Percentiles rank a stretch among this genome's conserved stretches.
Evolutionary conservation across 768 basidiomycete species (phyloP).

Genomic region (Hericium rajendrae): DNA sequence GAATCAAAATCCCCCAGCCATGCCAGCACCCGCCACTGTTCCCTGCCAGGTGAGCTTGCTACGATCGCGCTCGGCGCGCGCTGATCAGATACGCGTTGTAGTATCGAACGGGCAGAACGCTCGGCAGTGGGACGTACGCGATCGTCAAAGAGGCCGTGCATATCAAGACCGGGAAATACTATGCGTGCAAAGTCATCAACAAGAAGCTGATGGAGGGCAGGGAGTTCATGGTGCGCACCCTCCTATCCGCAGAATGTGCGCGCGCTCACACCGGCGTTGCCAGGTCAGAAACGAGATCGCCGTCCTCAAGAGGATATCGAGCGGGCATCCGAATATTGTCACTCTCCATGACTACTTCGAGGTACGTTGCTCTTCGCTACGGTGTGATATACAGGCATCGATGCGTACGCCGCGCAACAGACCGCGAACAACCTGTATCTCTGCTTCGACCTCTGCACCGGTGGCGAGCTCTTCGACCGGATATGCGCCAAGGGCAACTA

Average conservation of each 20-base stretch:
- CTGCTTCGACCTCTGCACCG: slow-evolving; percentile 92
- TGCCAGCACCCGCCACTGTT: slow-evolving; percentile 30
- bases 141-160: slow-evolving; percentile 95
- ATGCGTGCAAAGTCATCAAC: slow-evolving; percentile 99
- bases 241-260: background rate
- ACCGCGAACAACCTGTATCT: slow-evolving; percentile 91
- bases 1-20: slow-evolving; percentile 5
- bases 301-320: slow-evolving; percentile 89
- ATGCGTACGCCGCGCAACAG: slow-evolving; percentile 25
- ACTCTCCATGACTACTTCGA: slow-evolving; percentile 96
- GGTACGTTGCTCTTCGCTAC: slow-evolving; percentile 30
- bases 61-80: background rate
- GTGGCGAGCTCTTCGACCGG: slow-evolving; percentile 97
- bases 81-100: slow-evolving; percentile 20
- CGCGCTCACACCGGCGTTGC: background rate
- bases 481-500: slow-evolving; percentile 98
- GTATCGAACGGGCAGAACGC: slow-evolving; percentile 84
- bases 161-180: slow-evolving; percentile 87
- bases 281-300: slow-evolving; percentile 96
- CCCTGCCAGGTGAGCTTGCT: slow-evolving; percentile 34
- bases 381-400: background rate
- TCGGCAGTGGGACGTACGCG: slow-evolving; percentile 89
- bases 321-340: slow-evolving; percentile 83
- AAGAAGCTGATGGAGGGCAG: slow-evolving; percentile 98
- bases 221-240: slow-evolving; percentile 80